A percentile compares a stretch with the other conserved stretches of the same genome.
phyloP scores from a whole-genome alignment of 306 rosid genomes.

The Abrus pulchellus region DNA sequence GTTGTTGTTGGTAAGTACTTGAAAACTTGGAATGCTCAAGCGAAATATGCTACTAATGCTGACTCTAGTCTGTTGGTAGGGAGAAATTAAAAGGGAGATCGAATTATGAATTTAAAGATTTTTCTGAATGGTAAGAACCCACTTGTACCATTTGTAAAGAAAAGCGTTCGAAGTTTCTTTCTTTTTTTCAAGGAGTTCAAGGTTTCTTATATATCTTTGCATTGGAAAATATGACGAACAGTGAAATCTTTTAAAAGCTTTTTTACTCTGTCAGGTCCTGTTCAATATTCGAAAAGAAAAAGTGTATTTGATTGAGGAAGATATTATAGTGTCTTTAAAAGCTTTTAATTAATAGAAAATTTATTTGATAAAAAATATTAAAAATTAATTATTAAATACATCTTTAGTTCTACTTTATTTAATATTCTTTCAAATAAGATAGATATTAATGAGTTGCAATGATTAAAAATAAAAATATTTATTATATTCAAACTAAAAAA shows the following conservation, averaged over 20 bases:
- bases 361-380: no score
- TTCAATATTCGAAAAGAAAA: neutral
- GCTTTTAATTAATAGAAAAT: neutral
- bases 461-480: no score
- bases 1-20: conserved; percentile 71
- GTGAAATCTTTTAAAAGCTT: neutral
- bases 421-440: no score
- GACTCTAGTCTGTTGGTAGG: conserved; percentile 49
- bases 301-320: neutral
- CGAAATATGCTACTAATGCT: conserved; percentile 33
- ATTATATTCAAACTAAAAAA: no score
- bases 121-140: conserved; percentile 63
- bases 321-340: neutral
- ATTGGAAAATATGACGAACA: neutral
- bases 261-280: conserved; percentile 34
- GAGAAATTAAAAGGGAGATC: conserved; percentile 56
- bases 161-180: conserved; percentile 24
- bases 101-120: conserved; percentile 56
- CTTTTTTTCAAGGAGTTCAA: neutral
- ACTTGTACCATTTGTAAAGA: conserved; percentile 32
- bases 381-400: no score
- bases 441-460: no score
- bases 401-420: no score
- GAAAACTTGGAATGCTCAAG: conserved; percentile 49
- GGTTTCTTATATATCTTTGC: conserved; percentile 13